Evolutionary conservation across 2,329 filamentous ascomycete genomes (phyloP).

Genomic region (Bipolaris bicolor): DNA sequence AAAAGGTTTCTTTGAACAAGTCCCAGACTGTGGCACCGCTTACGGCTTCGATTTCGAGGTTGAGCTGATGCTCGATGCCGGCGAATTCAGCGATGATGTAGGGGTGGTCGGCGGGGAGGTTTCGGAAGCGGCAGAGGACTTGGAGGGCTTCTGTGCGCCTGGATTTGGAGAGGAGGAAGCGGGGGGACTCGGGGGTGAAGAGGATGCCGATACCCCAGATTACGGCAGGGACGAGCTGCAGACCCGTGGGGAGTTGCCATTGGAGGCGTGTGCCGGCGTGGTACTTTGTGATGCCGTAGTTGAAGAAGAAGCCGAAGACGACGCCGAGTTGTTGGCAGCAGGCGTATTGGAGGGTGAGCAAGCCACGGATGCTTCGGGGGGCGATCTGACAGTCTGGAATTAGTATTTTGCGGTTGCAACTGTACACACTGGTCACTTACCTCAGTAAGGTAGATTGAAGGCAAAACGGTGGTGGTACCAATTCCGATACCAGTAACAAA

Average conservation of each 20-base stretch:
- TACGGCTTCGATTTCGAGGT: neutral
- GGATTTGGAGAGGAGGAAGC: neutral
- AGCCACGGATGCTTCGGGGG: neutral
- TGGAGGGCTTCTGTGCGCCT: neutral
- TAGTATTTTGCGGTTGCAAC: neutral
- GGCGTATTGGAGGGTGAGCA: neutral
- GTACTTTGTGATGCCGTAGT: constrained; percentile 1
- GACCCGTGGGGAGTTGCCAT: neutral
- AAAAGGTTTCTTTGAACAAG: neutral
- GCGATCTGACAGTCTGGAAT: neutral
- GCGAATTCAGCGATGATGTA: neutral
- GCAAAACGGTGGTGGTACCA: neutral
- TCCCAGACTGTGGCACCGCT: neutral
- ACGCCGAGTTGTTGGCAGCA: neutral
- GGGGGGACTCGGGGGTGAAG: neutral
- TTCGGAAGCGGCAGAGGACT: neutral
- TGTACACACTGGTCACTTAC: neutral
- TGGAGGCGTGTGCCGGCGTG: neutral
- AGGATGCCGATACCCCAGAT: neutral
- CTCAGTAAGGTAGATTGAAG: constrained; percentile 1
- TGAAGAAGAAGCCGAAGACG: neutral
- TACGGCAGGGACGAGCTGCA: neutral
- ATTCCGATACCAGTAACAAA: neutral
- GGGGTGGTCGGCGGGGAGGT: neutral
- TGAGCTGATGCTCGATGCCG: neutral